phyloP scores from a whole-genome alignment of 2,329 filamentous ascomycete species.

The Penicillium sp. region DNA sequence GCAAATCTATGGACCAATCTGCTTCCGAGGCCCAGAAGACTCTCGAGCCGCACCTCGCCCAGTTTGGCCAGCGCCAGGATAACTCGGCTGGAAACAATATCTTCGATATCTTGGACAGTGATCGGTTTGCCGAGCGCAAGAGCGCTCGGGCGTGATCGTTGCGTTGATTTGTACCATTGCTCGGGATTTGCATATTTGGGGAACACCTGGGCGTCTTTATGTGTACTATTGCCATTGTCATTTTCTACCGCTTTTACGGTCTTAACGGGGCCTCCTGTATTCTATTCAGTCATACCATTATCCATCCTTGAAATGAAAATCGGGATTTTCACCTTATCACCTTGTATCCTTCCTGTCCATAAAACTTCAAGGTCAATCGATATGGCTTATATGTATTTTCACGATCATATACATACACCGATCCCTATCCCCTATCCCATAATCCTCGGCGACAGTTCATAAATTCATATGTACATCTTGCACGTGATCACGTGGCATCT shows the following conservation, averaged over 20 bases:
- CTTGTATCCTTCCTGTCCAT: not conserved
- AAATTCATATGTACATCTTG: too few species aligned
- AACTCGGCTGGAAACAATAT: conserved; percentile 34
- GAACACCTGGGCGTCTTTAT: conserved; percentile 20
- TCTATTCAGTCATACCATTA: conserved; percentile 25
- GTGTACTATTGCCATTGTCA: conserved; percentile 17
- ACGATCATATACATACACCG: too few species aligned
- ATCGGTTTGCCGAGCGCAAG: conserved; percentile 41
- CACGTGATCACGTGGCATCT: conserved; percentile 13
- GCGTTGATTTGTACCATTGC: not conserved
- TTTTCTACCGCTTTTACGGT: conserved; percentile 1
- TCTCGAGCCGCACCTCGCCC: conserved; percentile 44
- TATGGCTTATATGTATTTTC: too few species aligned
- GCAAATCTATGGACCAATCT: conserved; percentile 44
- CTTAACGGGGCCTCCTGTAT: conserved; percentile 19
- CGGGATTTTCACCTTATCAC: not conserved
- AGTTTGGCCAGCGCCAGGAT: conserved; percentile 46
- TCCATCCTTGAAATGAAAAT: conserved; percentile 12
- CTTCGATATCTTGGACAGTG: conserved; percentile 41
- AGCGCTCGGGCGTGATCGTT: conserved; percentile 19
- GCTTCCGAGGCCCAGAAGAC: conserved; percentile 43
- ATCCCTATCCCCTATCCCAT: too few species aligned
- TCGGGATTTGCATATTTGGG: conserved; percentile 16
- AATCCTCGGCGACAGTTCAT: too few species aligned
- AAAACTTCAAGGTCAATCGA: not conserved